Evolutionary conservation across 2,329 filamentous ascomycete species (phyloP), one percentile per base, ranked within the genome.

Genomic region (Tolypocladium endophyticum): DNA sequence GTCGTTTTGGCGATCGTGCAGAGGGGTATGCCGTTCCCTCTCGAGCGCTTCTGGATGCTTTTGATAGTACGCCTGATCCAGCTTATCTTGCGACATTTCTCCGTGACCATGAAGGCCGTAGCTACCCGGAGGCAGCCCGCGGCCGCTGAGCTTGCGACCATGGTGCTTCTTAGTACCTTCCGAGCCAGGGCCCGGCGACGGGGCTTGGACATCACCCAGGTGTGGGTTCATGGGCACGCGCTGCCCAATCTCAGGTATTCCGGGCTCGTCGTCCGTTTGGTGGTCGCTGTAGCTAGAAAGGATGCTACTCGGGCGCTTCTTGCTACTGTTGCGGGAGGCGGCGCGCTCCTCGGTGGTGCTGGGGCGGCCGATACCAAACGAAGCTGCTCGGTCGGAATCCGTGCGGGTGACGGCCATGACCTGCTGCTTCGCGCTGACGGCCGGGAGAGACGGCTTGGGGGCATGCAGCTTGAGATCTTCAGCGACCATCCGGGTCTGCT

Each of bases 201-300:
- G 94, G 18, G 94, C 94, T 76, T 99, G 94, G 12, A 97, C 94
- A 71, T 97, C 93, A 62, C 94, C 94, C 52, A 94, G 90, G 71
- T 94, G 85, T 58, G 87, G 89, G 70, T 94, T 88, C 90, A 99
- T 94, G 56, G 94, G 94, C 45, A 99, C 93, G 69, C 92, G 88
- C 68, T 90, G 85, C 55, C 93, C 93, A 65, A 97, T 94, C 70
- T 95, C 90, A 2, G 92, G 92, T 67, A 97, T 96, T 28, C 92
- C 93, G 59, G 92, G 87, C 64, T 94, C 89, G 54, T 93, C 89
- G 23, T 88, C 88, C 47, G 75, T 70, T 63, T 87, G 76, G 47
- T 80, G 78, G 59, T 79, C 78, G 55, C 79, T 77, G 50, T 81
- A 80, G 43, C 78, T 71, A 57, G 81, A 80, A 61, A 79, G 79